Conservation (phyloP, 1,284 basidiomycete genomes). For the Melampsora occidentalis region DNA sequence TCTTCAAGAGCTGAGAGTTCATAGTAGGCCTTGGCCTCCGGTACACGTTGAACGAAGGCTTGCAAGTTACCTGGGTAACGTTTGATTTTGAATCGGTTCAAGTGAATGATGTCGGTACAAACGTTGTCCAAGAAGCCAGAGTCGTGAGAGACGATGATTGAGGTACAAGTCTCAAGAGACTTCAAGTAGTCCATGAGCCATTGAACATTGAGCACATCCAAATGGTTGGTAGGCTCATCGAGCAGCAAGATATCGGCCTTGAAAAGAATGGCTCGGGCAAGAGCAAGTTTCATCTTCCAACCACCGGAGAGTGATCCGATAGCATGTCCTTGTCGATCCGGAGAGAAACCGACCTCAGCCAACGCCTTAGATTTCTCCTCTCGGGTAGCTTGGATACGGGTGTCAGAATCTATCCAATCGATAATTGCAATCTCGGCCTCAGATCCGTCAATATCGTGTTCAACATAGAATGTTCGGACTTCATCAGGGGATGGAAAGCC, state of each 20-base stretch:
- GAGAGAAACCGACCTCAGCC: conserved; percentile 83
- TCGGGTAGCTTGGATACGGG: conserved; percentile 71
- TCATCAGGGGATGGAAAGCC: conserved; percentile 94
- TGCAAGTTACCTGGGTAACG: conserved; percentile 97
- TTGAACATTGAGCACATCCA: conserved; percentile 93
- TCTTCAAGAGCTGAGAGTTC: conserved; percentile 88
- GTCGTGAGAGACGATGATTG: conserved; percentile 96
- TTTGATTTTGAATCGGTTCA: conserved; percentile 98
- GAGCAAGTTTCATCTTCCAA: conserved; percentile 99
- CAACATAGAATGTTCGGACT: conserved; percentile 97
- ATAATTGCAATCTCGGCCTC: conserved; percentile 88
- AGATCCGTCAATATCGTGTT: conserved; percentile 95
- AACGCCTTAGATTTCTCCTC: conserved; percentile 76
- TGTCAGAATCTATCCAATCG: conserved; percentile 80
- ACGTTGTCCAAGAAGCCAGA: conserved; percentile 98
- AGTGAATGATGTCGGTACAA: conserved; percentile 96
- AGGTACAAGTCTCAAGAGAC: conserved; percentile 82
- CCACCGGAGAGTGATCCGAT: conserved; percentile 95
- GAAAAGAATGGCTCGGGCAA: conserved; percentile 98
- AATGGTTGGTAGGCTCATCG: conserved; percentile 97
- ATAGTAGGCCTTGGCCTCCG: conserved; percentile 98
- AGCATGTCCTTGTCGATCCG: conserved; percentile 75
- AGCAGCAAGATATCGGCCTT: conserved; percentile 94
- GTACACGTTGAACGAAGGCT: conserved; percentile 86
- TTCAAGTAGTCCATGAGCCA: conserved; percentile 96